A percentile compares a stretch with the other conserved stretches of the same genome.
These are phyloP conservation scores for Saururus chinensis DNA, from an alignment of 164 flowering plant genomes.

Conservation along the genomic window DNA sequence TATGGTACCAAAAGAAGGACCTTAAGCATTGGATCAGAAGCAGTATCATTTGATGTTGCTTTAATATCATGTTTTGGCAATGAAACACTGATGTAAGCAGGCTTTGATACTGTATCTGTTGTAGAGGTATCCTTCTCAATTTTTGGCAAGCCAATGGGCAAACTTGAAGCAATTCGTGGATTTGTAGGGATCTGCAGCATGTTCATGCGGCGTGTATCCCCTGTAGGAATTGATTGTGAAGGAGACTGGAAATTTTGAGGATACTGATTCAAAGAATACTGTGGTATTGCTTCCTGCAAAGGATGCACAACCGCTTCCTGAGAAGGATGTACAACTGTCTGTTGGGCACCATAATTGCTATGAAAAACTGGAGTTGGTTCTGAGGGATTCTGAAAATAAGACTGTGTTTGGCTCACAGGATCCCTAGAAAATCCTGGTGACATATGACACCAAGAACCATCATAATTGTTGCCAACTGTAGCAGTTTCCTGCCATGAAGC, in stretches of 20 bases:
- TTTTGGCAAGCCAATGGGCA: constrained; percentile 44
- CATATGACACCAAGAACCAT: constrained; percentile 56
- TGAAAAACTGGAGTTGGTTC: constrained; percentile 37
- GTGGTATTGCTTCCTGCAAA: constrained; percentile 33
- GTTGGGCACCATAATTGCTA: constrained; percentile 42
- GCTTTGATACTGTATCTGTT: constrained; percentile 38
- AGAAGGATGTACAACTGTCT: constrained; percentile 22
- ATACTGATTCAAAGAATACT: constrained; percentile 37
- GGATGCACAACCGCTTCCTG: too few species aligned
- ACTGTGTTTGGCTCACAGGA: constrained; percentile 21
- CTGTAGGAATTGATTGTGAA: constrained; percentile 37
- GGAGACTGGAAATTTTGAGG: constrained; percentile 43
- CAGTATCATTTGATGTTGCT: constrained; percentile 23
- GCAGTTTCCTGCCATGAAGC: constrained; percentile 40
- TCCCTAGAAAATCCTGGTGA: constrained; percentile 44
- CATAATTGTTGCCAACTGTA: constrained; percentile 32
- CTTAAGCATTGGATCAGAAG: constrained; percentile 59
- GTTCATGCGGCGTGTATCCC: constrained; percentile 53
- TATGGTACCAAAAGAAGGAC: constrained; percentile 11
- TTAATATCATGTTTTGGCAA: constrained; percentile 41
- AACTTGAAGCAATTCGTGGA: constrained; percentile 83
- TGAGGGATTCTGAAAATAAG: constrained; percentile 36
- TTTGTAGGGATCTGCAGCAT: constrained; percentile 88
- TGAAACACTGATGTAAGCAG: constrained; percentile 75
- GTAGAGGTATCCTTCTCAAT: constrained; percentile 44